Conservation (phyloP, 2,329 filamentous ascomycete species). For the Trichocomaceae sp. region DNA sequence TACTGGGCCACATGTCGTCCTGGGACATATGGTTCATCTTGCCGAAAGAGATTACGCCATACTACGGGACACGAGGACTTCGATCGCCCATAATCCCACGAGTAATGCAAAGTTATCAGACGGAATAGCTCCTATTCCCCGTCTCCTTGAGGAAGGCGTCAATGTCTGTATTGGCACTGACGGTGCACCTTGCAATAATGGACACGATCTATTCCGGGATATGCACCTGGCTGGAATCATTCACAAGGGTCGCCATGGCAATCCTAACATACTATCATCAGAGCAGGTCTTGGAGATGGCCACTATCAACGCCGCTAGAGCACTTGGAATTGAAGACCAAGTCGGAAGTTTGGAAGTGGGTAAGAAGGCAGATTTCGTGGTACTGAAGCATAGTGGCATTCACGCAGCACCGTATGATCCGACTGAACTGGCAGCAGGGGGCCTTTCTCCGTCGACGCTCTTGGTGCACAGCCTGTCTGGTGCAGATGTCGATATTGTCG, state of each 20-base stretch:
- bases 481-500: background rate
- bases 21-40: background rate
- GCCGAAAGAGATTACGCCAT: background rate
- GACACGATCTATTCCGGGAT: background rate
- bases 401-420: background rate
- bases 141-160: background rate
- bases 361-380: background rate
- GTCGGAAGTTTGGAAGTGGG: background rate
- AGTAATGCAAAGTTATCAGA: background rate
- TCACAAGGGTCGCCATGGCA: background rate
- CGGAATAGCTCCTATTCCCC: background rate
- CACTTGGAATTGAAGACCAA: background rate
- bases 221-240: background rate
- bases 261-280: background rate
- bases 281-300: background rate
- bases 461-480: background rate
- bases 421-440: background rate
- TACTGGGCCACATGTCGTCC: background rate
- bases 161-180: background rate
- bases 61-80: background rate
- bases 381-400: background rate
- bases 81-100: background rate
- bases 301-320: background rate
- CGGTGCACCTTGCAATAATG: background rate
- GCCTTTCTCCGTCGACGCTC: background rate